A percentile compares a stretch with the other conserved stretches of the same genome.
Evolutionary conservation across 1,284 basidiomycete species (phyloP).

Genomic region (Microbotryomycetes sp.): DNA sequence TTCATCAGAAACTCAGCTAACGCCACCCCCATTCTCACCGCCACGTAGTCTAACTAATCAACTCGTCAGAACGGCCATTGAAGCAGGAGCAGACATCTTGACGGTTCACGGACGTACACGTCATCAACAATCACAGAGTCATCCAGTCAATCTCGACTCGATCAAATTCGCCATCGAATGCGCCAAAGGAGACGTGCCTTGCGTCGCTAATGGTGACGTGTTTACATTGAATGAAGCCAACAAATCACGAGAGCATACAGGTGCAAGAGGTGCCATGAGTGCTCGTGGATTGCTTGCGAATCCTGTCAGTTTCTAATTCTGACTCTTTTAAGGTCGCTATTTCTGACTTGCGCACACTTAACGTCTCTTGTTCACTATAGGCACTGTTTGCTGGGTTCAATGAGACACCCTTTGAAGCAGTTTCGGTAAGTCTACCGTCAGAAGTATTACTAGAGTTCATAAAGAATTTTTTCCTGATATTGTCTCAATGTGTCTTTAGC

Average conservation of each 20-base stretch:
- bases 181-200: slow-evolving; percentile 49
- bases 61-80: slow-evolving; percentile 49
- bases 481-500: slow-evolving; percentile 21
- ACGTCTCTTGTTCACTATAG: slow-evolving; percentile 31
- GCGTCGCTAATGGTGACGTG: slow-evolving; percentile 55
- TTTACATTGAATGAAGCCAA: slow-evolving; percentile 50
- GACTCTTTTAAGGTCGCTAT: neutral
- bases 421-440: slow-evolving; percentile 40
- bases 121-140: slow-evolving; percentile 49
- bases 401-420: slow-evolving; percentile 48
- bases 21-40: neutral
- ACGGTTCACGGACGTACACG: slow-evolving; percentile 55
- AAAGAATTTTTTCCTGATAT: neutral
- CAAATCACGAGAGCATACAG: slow-evolving; percentile 47
- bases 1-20: neutral
- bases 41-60: slow-evolving; percentile 47
- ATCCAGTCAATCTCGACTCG: slow-evolving; percentile 49
- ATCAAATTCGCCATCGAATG: slow-evolving; percentile 52
- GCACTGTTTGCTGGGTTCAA: slow-evolving; percentile 53
- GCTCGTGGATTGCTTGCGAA: slow-evolving; percentile 56
- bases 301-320: slow-evolving; percentile 42
- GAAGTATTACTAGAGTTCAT: neutral
- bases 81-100: slow-evolving; percentile 48
- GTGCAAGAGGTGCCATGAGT: slow-evolving; percentile 54
- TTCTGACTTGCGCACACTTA: neutral